Evolutionary conservation across 2,329 filamentous ascomycete species (phyloP).

Genomic region (Aspergillus calidoustus): DNA sequence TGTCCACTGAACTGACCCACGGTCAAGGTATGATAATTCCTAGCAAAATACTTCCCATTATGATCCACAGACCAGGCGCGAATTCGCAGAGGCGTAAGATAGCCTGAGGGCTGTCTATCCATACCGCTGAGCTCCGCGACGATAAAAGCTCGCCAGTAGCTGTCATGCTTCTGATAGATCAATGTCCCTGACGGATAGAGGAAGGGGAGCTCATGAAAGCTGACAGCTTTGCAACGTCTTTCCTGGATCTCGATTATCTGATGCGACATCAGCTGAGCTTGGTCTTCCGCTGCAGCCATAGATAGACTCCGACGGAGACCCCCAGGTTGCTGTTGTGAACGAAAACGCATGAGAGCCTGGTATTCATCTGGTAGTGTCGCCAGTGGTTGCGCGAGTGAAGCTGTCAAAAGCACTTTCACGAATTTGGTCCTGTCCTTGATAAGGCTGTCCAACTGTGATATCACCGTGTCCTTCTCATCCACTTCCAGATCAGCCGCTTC

Average conservation of each 20-base stretch:
- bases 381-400: not conserved
- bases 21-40: not conserved
- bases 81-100: not conserved
- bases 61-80: not conserved
- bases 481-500: not conserved
- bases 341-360: not conserved
- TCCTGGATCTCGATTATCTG: not conserved
- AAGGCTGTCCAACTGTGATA: not conserved
- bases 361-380: not conserved
- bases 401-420: not conserved
- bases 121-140: not conserved
- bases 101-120: not conserved
- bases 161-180: not conserved
- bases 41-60: not conserved
- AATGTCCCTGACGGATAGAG: not conserved
- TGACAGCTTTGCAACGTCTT: not conserved
- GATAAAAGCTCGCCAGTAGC: not conserved
- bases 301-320: not conserved
- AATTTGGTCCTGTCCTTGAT: not conserved
- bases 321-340: not conserved
- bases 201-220: not conserved
- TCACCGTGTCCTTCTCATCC: not conserved
- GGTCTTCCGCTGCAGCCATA: not conserved
- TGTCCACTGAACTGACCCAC: not conserved
- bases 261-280: not conserved